Percentiles rank a stretch among this genome's conserved stretches.
These are phyloP conservation scores for Camellia japonica DNA, from an alignment of 148 eudicot species.

Conservation along the genomic window DNA sequence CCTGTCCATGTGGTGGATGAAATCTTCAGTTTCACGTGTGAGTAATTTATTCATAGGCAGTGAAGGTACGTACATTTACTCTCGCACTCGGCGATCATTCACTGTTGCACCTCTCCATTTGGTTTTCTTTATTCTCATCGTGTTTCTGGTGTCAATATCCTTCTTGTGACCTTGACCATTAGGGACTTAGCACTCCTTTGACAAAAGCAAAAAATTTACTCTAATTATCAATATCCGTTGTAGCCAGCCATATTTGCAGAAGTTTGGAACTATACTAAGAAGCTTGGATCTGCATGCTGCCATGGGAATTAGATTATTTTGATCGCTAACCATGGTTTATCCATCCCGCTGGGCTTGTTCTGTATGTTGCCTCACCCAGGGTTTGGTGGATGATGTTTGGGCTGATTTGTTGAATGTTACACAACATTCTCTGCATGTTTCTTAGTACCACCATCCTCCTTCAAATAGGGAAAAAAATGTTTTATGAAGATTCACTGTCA, in stretches of 20 bases:
- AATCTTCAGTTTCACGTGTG: slow-evolving; percentile 34
- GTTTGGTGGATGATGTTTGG: not conserved
- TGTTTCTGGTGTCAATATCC: no score
- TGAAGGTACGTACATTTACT: slow-evolving; percentile 40
- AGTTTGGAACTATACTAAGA: not conserved
- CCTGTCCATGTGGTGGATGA: slow-evolving; percentile 36
- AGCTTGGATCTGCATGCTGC: not conserved
- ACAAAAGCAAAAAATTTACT: not conserved
- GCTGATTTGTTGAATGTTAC: not conserved
- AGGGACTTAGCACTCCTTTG: not conserved
- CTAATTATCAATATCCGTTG: not conserved
- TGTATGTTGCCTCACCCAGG: not conserved
- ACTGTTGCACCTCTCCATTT: no score
- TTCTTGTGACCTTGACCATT: not conserved
- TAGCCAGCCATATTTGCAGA: not conserved
- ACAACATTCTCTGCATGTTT: not conserved
- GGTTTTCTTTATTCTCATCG: no score
- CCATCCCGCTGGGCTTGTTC: not conserved
- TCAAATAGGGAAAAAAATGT: not conserved
- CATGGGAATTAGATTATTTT: not conserved
- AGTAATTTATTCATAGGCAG: slow-evolving; percentile 16
- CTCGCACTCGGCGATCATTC: not conserved
- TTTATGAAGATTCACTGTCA: not conserved
- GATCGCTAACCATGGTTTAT: not conserved
- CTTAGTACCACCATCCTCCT: not conserved